These are phyloP conservation scores for Leccinellum luteum DNA, from an alignment of 768 basidiomycete species.

Conservation along the genomic window DNA sequence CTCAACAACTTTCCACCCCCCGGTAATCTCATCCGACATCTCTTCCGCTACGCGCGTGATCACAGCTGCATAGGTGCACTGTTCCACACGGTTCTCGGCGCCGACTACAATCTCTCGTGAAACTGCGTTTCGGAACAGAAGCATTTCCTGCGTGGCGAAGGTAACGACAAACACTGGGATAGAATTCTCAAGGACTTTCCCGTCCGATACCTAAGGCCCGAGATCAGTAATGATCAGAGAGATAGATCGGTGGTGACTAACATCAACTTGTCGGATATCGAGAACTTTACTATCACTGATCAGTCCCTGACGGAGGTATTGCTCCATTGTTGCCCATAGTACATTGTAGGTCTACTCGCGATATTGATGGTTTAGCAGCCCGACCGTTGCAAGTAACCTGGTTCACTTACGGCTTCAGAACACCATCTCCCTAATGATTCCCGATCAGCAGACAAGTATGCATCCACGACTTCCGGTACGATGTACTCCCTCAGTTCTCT, in stretches of 20 bases:
- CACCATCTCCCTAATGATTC: conserved; percentile 89
- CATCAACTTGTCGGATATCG: conserved; percentile 97
- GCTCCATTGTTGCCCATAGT: conserved; percentile 97
- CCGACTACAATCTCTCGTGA: conserved; percentile 86
- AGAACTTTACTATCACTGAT: conserved; percentile 92
- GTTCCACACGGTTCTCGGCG: conserved; percentile 87
- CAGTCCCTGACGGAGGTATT: conserved; percentile 86
- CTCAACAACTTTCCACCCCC: conserved; percentile 98
- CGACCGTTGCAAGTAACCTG: neutral
- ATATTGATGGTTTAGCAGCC: neutral
- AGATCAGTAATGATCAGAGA: conserved; percentile 3
- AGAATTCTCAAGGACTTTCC: conserved; percentile 87
- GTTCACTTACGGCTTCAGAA: conserved; percentile 79
- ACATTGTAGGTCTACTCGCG: conserved; percentile 86
- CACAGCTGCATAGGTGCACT: conserved; percentile 90
- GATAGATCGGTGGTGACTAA: conserved; percentile 38
- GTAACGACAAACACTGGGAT: conserved; percentile 89
- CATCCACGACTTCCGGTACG: conserved; percentile 95
- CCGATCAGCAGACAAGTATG: conserved; percentile 87
- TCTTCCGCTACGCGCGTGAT: conserved; percentile 87
- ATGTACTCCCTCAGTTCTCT: conserved; percentile 94
- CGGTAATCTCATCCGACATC: conserved; percentile 88
- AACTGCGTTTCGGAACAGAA: conserved; percentile 87
- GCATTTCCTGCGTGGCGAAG: conserved; percentile 91
- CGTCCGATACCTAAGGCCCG: conserved; percentile 63